phyloP scores from a whole-genome alignment of 129 eudicot species.

The Kitagawia praeruptora region DNA sequence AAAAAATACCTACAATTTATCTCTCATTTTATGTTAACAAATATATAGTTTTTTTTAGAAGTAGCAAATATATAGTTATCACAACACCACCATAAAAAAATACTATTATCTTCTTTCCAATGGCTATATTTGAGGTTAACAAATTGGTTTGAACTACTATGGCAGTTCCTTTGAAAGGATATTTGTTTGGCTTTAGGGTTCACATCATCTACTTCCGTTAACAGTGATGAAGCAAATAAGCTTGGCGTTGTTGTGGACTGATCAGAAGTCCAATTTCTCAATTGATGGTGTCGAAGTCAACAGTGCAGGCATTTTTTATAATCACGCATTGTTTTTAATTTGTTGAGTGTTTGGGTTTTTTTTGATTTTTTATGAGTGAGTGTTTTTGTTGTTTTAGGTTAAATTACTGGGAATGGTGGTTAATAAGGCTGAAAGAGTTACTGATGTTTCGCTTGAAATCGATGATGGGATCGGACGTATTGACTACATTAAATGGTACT shows the following conservation, averaged over 20 bases:
- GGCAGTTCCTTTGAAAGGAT: too few species aligned
- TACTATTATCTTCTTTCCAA: too few species aligned
- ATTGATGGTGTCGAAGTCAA: conserved; percentile 71
- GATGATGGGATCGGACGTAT: conserved; percentile 92
- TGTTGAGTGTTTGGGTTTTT: background rate
- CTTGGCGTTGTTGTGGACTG: conserved; percentile 39
- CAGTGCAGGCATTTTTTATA: conserved; percentile 31
- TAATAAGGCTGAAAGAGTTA: conserved; percentile 65
- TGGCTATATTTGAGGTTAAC: too few species aligned
- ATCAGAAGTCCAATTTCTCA: conserved; percentile 50
- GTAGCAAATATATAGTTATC: too few species aligned
- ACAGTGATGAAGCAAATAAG: conserved; percentile 81
- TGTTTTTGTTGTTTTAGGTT: conserved; percentile 32
- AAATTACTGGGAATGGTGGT: conserved; percentile 68
- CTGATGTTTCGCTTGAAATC: conserved; percentile 65
- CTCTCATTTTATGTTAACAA: too few species aligned
- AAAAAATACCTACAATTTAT: too few species aligned
- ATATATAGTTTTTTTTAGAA: too few species aligned
- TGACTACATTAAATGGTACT: conserved; percentile 71
- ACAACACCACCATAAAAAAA: too few species aligned
- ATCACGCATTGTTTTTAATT: too few species aligned
- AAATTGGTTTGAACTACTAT: too few species aligned
- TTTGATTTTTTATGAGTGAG: background rate
- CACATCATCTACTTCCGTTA: conserved; percentile 60
- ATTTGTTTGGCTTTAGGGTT: too few species aligned